Conservation (phyloP, 1,284 basidiomycete species). For the Boletus hoseneyae region DNA sequence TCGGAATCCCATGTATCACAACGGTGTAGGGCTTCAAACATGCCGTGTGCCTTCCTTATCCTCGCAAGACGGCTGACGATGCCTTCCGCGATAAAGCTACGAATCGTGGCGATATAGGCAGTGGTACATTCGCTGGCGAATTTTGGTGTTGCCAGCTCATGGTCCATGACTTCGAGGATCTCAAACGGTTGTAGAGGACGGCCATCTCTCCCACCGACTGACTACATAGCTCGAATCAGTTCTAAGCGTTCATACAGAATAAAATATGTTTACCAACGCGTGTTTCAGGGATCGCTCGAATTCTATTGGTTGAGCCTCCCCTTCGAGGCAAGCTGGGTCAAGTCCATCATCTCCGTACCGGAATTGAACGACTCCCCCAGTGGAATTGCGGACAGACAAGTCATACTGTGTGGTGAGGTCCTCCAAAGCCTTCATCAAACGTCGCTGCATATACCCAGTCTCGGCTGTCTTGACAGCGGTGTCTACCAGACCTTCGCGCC, state of each 20-base stretch:
- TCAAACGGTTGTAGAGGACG: constrained; percentile 84
- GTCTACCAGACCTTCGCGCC: constrained; percentile 97
- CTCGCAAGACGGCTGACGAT: constrained; percentile 70
- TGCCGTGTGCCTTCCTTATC: constrained; percentile 72
- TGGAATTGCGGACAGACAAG: constrained; percentile 93
- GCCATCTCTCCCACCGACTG: constrained; percentile 55
- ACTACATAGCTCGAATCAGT: constrained; percentile 38
- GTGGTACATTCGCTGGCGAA: constrained; percentile 73
- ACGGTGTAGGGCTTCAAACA: constrained; percentile 81
- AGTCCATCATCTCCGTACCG: constrained; percentile 96
- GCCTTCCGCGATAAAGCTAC: constrained; percentile 68
- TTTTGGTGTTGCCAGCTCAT: constrained; percentile 55
- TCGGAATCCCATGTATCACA: constrained; percentile 77
- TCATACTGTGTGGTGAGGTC: constrained; percentile 98
- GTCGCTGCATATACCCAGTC: constrained; percentile 99
- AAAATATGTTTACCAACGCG: constrained; percentile 56
- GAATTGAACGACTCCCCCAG: constrained; percentile 98
- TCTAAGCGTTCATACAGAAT: neutral
- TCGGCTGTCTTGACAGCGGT: constrained; percentile 99
- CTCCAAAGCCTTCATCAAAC: constrained; percentile 98
- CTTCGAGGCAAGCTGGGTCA: constrained; percentile 95
- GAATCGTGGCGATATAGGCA: constrained; percentile 76
- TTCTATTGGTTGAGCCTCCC: constrained; percentile 91
- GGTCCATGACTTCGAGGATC: constrained; percentile 73
- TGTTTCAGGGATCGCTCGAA: constrained; percentile 88